phyloP scores from a whole-genome alignment of 2,329 filamentous ascomycete genomes.

The Fusarium oxysporum region DNA sequence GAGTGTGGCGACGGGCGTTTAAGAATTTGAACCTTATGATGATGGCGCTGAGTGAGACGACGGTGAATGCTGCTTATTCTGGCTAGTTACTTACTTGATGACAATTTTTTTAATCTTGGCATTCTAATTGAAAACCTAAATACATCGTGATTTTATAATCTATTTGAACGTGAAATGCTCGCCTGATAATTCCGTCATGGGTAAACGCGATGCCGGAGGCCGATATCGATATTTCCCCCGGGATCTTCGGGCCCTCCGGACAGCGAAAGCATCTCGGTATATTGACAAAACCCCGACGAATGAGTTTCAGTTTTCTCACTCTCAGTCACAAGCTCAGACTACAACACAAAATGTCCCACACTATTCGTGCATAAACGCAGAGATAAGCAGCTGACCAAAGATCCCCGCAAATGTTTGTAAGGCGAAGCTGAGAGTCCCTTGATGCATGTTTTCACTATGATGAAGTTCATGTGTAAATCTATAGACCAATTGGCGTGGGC shows the following conservation, averaged over 20 bases:
- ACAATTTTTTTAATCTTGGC: neutral
- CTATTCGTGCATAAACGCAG: neutral
- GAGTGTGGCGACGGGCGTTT: neutral
- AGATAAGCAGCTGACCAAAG: slow-evolving; percentile 26
- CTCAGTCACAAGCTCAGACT: neutral
- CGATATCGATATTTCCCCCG: neutral
- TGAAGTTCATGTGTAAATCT: neutral
- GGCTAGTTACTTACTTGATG: neutral
- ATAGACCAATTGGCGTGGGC: neutral
- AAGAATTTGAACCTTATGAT: slow-evolving; percentile 2
- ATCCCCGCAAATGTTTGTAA: slow-evolving; percentile 21
- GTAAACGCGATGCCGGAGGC: neutral
- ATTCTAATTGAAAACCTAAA: neutral
- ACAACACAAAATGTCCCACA: neutral
- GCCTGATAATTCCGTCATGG: neutral
- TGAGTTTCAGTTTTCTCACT: neutral
- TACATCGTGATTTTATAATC: neutral
- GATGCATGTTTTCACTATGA: neutral
- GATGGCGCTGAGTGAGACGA: neutral
- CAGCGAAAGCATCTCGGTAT: neutral
- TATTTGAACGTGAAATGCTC: neutral
- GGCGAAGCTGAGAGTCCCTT: neutral
- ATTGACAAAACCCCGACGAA: slow-evolving; percentile 7
- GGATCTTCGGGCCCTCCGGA: slow-evolving; percentile 10
- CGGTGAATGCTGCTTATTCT: neutral